These are phyloP conservation scores for Kazachstania sp. DNA, from an alignment of 1,139 yeast genomes.

Conservation along the genomic window DNA sequence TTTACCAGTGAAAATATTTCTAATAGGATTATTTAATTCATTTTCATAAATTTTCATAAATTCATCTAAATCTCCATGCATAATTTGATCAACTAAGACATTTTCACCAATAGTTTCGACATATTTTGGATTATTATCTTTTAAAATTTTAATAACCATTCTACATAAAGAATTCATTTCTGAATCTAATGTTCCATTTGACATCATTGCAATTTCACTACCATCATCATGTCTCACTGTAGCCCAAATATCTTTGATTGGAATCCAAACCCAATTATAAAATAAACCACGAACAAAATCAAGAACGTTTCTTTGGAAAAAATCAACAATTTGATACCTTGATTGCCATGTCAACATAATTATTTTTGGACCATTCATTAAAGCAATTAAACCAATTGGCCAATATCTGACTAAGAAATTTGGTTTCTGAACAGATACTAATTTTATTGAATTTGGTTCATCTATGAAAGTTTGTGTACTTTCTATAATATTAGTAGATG, in stretches of 20 bases:
- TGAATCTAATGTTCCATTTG: conserved; percentile 67
- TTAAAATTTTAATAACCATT: conserved; percentile 47
- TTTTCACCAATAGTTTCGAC: conserved; percentile 1
- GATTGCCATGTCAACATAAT: conserved; percentile 41
- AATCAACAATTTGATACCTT: conserved; percentile 43
- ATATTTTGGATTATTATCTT: conserved; percentile 26
- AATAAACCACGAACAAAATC: conserved; percentile 62
- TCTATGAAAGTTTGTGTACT: conserved; percentile 1
- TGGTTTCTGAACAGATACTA: conserved; percentile 35
- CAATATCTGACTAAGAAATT: conserved; percentile 50
- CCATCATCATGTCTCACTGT: conserved; percentile 75
- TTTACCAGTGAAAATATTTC: conserved; percentile 56
- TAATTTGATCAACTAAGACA: conserved; percentile 32
- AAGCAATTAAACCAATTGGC: conserved; percentile 43
- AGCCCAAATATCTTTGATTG: conserved; percentile 62
- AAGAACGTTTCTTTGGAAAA: conserved; percentile 50
- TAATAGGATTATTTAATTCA: conserved; percentile 64
- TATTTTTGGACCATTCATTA: conserved; percentile 46
- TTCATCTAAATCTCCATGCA: conserved; percentile 67
- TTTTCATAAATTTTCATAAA: conserved; percentile 74
- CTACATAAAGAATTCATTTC: conserved; percentile 76
- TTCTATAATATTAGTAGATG: conserved; percentile 4
- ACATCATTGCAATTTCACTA: conserved; percentile 64
- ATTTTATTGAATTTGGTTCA: conserved; percentile 12
- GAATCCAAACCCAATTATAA: conserved; percentile 75